phyloP scores from a whole-genome alignment of 768 basidiomycete genomes.

The Pisolithus albus region DNA sequence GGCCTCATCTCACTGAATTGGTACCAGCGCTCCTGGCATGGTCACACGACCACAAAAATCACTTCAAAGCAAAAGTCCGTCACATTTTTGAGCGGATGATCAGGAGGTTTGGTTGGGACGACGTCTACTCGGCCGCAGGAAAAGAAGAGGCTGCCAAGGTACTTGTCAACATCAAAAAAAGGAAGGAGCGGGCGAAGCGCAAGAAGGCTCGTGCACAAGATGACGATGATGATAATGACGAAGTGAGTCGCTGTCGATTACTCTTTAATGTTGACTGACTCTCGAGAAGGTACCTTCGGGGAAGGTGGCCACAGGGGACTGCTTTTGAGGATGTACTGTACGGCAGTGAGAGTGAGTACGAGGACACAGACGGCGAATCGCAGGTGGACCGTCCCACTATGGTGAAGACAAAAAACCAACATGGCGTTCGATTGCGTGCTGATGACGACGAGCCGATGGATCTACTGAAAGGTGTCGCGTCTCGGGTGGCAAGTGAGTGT shows the following conservation, averaged over 20 bases:
- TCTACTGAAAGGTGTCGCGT: slow-evolving; percentile 72
- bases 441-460: slow-evolving; percentile 97
- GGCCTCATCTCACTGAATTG: slow-evolving; percentile 68
- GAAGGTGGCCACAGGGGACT: slow-evolving; percentile 61
- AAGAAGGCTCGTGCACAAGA: slow-evolving; percentile 63
- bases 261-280: slow-evolving; percentile 6
- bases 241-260: slow-evolving; percentile 23
- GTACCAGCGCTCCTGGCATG: slow-evolving; percentile 83
- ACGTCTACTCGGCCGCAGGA: slow-evolving; percentile 64
- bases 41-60: slow-evolving; percentile 98
- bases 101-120: slow-evolving; percentile 82
- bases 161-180: slow-evolving; percentile 88
- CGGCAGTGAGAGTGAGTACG: slow-evolving; percentile 89
- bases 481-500: slow-evolving; percentile 61
- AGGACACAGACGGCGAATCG: slow-evolving; percentile 61
- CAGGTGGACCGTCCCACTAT: slow-evolving; percentile 22
- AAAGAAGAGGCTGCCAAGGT: slow-evolving; percentile 86
- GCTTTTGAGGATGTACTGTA: slow-evolving; percentile 98
- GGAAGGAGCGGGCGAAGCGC: slow-evolving; percentile 88
- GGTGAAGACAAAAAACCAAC: slow-evolving; percentile 32
- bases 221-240: slow-evolving; percentile 48
- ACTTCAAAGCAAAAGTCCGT: slow-evolving; percentile 94
- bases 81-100: slow-evolving; percentile 97
- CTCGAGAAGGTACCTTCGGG: slow-evolving; percentile 33
- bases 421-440: slow-evolving; percentile 62